These are phyloP conservation scores for Hortaea sp. DNA, from an alignment of 2,329 filamentous ascomycete species.

Conservation along the genomic window DNA sequence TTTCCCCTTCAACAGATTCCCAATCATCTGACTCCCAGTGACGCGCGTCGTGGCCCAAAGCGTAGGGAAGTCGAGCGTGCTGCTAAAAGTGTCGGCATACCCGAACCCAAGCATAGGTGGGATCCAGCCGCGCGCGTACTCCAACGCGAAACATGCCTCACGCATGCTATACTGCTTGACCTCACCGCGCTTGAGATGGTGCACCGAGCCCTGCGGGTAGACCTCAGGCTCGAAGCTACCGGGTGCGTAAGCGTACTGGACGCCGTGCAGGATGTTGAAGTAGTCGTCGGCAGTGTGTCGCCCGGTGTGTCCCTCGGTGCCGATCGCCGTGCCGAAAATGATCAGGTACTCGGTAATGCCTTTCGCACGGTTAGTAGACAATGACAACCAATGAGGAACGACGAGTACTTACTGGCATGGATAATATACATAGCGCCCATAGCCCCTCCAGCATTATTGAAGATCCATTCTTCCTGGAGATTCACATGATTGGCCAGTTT, in stretches of 20 bases:
- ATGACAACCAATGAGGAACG: not conserved
- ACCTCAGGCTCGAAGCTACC: slow-evolving; percentile 57
- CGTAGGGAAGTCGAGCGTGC: slow-evolving; percentile 76
- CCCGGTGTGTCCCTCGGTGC: slow-evolving; percentile 80
- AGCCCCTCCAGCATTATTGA: slow-evolving; percentile 84
- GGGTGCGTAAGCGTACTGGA: slow-evolving; percentile 64
- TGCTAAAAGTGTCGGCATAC: slow-evolving; percentile 68
- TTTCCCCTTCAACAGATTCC: slow-evolving; percentile 62
- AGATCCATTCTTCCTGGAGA: slow-evolving; percentile 71
- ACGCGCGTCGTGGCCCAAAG: slow-evolving; percentile 68
- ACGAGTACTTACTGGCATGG: slow-evolving; percentile 56
- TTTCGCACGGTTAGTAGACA: slow-evolving; percentile 1
- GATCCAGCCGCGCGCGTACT: slow-evolving; percentile 83
- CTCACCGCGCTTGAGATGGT: slow-evolving; percentile 60
- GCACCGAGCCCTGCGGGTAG: slow-evolving; percentile 58
- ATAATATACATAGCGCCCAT: slow-evolving; percentile 91
- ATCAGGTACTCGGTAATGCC: slow-evolving; percentile 82
- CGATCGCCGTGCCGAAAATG: slow-evolving; percentile 72
- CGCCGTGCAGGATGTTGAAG: slow-evolving; percentile 78
- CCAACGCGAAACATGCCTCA: slow-evolving; percentile 65
- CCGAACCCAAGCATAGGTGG: slow-evolving; percentile 88
- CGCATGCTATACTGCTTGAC: slow-evolving; percentile 82
- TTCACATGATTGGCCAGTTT: slow-evolving; percentile 46
- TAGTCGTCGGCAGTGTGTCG: slow-evolving; percentile 90
- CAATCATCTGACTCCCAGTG: slow-evolving; percentile 66